Evolutionary conservation across 768 basidiomycete species (phyloP).

Genomic region (Pisolithus sp.): DNA sequence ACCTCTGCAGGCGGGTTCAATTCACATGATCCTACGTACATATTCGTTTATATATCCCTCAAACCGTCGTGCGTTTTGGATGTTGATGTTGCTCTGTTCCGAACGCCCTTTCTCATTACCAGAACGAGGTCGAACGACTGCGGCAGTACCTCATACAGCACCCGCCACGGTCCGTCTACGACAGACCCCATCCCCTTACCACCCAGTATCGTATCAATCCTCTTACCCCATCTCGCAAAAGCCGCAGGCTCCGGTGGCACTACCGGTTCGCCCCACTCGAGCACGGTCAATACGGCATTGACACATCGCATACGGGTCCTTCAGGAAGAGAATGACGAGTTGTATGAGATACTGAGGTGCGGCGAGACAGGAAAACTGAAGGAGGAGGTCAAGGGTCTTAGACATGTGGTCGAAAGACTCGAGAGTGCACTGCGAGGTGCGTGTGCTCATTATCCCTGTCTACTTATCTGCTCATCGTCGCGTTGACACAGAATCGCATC

Average conservation of each 20-base stretch:
- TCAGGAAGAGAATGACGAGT: conserved; percentile 84
- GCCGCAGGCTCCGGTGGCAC: conserved; percentile 25
- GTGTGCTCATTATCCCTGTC: conserved; percentile 3
- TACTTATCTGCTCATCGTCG: conserved; percentile 4
- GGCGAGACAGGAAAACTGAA: conserved; percentile 77
- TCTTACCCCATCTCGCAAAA: conserved; percentile 60
- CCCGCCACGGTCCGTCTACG: conserved; percentile 45
- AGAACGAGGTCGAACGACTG: conserved; percentile 72
- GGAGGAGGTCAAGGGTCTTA: conserved; percentile 70
- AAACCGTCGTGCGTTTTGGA: conserved; percentile 9
- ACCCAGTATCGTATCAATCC: conserved; percentile 58
- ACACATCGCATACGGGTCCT: conserved; percentile 65
- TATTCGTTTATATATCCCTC: background rate
- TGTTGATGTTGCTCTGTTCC: conserved; percentile 8
- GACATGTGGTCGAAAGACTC: conserved; percentile 59
- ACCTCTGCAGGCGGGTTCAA: background rate
- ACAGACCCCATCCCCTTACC: conserved; percentile 66
- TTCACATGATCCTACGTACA: background rate
- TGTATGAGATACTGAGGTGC: conserved; percentile 67
- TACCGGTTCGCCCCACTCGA: conserved; percentile 33
- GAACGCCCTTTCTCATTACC: conserved; percentile 4
- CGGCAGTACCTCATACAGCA: conserved; percentile 60
- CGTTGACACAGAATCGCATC: conserved; percentile 60
- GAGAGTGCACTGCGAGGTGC: conserved; percentile 75
- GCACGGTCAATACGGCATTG: conserved; percentile 65